A percentile compares a stretch with the other conserved stretches of the same genome.
Conservation (phyloP, 164 flowering plant genomes). For the Umbilicus rupestris region DNA sequence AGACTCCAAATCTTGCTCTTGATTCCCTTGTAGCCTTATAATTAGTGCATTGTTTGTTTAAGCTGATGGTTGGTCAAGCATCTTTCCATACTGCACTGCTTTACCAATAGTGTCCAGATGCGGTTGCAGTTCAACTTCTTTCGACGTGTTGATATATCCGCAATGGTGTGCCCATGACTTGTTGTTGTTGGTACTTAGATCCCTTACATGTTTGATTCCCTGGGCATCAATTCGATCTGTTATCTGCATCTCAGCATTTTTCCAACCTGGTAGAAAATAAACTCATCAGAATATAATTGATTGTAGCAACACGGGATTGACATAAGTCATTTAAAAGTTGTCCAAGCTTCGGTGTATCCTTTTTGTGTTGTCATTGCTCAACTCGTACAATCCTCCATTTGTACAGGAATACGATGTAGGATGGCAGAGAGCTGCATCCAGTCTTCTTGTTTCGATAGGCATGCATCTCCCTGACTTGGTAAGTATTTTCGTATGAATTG, state of each 20-base stretch:
- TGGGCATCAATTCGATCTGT: background rate
- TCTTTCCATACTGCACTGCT: background rate
- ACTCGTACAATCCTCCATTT: background rate
- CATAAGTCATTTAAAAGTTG: too few relatives aligned
- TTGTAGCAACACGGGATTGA: too few relatives aligned
- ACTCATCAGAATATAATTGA: too few relatives aligned
- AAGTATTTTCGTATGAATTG: slow-evolving; percentile 26
- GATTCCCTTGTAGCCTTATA: background rate
- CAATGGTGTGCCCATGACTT: too few relatives aligned
- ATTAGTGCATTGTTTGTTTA: background rate
- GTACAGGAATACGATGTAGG: slow-evolving; percentile 68
- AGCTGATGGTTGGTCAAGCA: background rate
- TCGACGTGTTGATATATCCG: background rate
- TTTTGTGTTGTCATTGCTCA: background rate
- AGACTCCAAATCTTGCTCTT: too few relatives aligned
- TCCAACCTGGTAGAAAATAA: background rate
- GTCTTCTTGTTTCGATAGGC: slow-evolving; percentile 83
- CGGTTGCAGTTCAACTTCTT: background rate
- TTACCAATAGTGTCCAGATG: background rate
- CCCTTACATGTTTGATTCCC: background rate
- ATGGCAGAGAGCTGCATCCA: slow-evolving; percentile 88
- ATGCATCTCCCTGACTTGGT: slow-evolving; percentile 88
- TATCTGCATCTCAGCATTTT: background rate
- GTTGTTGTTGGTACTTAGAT: background rate
- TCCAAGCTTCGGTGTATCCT: too few relatives aligned